Conservation (phyloP, 2,329 filamentous ascomycete species). For the Colletotrichum tamarilloi region DNA sequence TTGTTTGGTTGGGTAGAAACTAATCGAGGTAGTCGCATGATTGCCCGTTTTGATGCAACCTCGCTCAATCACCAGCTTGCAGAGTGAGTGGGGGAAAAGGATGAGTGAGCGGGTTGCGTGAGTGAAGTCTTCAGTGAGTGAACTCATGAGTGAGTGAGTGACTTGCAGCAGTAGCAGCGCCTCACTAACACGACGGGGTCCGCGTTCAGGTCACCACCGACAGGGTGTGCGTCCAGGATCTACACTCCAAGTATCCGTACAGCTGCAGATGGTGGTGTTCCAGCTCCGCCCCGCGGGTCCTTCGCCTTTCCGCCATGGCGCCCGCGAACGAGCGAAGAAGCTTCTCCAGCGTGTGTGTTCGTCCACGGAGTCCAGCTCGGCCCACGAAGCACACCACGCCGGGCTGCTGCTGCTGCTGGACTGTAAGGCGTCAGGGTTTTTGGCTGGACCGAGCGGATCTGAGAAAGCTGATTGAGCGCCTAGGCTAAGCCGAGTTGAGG, state of each 20-base stretch:
- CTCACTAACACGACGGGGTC: neutral
- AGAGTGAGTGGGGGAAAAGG: neutral
- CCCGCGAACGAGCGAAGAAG: neutral
- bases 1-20: neutral
- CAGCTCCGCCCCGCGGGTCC: conserved; percentile 22
- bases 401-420: neutral
- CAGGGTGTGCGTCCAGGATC: neutral
- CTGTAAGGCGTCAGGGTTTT: neutral
- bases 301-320: neutral
- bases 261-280: neutral
- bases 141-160: no score
- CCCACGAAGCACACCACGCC: no score
- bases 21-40: neutral
- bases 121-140: neutral
- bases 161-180: neutral
- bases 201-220: neutral
- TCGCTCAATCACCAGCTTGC: neutral
- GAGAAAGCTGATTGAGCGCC: neutral
- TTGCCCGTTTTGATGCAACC: neutral
- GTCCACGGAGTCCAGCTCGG: neutral
- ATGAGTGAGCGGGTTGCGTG: neutral
- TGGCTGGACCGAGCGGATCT: neutral
- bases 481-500: neutral
- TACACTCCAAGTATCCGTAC: no score
- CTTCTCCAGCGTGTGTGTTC: neutral